Conservation (phyloP, 2,329 filamentous ascomycete species). For the Alternaria arbusti region DNA sequence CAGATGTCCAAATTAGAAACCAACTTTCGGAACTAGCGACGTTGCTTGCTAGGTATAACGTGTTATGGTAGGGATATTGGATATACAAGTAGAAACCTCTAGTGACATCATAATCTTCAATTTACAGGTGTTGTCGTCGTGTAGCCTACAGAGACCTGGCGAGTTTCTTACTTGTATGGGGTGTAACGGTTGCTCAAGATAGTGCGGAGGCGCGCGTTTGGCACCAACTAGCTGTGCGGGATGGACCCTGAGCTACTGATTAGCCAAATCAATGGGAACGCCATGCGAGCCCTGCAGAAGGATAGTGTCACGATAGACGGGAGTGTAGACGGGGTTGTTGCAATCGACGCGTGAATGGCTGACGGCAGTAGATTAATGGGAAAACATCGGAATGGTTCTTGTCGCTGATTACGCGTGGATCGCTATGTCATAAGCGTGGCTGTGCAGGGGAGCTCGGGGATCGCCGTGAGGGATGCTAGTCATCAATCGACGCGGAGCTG, state of each 20-base stretch:
- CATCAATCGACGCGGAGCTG: not conserved
- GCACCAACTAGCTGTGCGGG: not conserved
- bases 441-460: slow-evolving; percentile 7
- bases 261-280: not conserved
- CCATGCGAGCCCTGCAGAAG: slow-evolving; percentile 2
- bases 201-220: not conserved
- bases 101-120: not conserved
- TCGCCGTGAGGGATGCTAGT: not conserved
- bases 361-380: not conserved
- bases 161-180: not conserved
- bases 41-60: not conserved
- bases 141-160: not conserved
- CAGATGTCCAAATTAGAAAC: not conserved
- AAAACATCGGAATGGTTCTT: not conserved
- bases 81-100: not conserved
- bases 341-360: not conserved
- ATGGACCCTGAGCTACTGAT: not conserved
- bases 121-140: not conserved
- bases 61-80: not conserved
- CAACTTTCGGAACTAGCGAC: not conserved
- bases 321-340: not conserved
- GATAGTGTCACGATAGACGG: slow-evolving; percentile 6
- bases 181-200: not conserved
- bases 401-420: not conserved
- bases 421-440: slow-evolving; percentile 4